These are phyloP conservation scores for Plantago lanceolata DNA, from an alignment of 305 asterid species.

Conservation along the genomic window DNA sequence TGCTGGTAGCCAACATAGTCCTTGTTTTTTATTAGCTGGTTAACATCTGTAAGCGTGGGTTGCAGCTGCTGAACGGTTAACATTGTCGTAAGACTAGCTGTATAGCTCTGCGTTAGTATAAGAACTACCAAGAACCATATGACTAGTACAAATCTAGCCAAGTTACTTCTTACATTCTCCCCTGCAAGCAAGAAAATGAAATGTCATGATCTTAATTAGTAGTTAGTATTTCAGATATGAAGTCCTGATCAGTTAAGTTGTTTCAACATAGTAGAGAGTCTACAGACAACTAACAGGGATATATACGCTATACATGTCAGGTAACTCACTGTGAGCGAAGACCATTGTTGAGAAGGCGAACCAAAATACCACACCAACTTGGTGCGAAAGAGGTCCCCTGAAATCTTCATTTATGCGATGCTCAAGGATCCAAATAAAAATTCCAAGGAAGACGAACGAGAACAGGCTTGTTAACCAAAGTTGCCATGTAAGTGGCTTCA, in stretches of 20 bases:
- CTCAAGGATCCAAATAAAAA: constrained; percentile 56
- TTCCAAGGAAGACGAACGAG: constrained; percentile 49
- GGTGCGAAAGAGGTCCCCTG: constrained; percentile 46
- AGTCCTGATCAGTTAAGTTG: neutral
- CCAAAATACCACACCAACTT: constrained; percentile 59
- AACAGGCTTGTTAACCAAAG: constrained; percentile 53
- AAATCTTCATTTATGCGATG: constrained; percentile 55
- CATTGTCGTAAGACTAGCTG: constrained; percentile 56
- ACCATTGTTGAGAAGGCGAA: constrained; percentile 65
- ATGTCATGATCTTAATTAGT: neutral
- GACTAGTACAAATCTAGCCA: constrained; percentile 44
- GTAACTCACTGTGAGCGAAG: constrained; percentile 52
- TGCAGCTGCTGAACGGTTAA: constrained; percentile 52
- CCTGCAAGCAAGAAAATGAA: constrained; percentile 25
- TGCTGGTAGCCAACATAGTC: constrained; percentile 41
- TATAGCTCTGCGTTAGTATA: constrained; percentile 51
- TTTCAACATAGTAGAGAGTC: no score
- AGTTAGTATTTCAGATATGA: neutral
- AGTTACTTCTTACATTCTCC: constrained; percentile 49
- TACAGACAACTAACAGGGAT: neutral
- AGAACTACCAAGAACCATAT: constrained; percentile 57
- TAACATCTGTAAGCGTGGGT: constrained; percentile 39
- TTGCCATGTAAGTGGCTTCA: constrained; percentile 58
- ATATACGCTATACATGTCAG: no score
- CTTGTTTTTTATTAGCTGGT: constrained; percentile 29